Percentiles rank a stretch among this genome's conserved stretches.
These are phyloP conservation scores for Mycocentrospora acerina DNA, from an alignment of 2,329 filamentous ascomycete genomes.

Conservation along the genomic window DNA sequence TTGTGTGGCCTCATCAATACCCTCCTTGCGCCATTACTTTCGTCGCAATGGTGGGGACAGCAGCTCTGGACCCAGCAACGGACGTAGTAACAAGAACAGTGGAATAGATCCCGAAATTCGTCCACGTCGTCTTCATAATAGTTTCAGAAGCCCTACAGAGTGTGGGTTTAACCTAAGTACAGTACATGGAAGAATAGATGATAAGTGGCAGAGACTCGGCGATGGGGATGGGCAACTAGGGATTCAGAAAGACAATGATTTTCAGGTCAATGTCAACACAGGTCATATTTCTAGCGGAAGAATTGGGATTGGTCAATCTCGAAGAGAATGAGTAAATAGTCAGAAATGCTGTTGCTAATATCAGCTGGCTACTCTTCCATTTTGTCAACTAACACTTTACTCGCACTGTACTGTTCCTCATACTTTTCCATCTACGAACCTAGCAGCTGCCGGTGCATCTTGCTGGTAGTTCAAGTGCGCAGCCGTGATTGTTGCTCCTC, in stretches of 20 bases:
- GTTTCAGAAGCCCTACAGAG: conserved; percentile 13
- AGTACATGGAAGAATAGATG: conserved; percentile 13
- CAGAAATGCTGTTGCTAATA: too few species aligned
- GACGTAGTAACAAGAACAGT: conserved; percentile 7
- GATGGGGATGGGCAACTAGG: conserved; percentile 15
- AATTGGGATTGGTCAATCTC: too few species aligned
- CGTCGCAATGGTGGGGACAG: conserved; percentile 7
- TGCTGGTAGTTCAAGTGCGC: conserved; percentile 18
- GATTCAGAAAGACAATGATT: too few species aligned
- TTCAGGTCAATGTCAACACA: too few species aligned
- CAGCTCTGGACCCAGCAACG: conserved; percentile 13
- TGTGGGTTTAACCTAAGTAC: conserved; percentile 14
- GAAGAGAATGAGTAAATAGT: too few species aligned
- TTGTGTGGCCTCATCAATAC: conserved; percentile 21
- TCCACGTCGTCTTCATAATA: conserved; percentile 7
- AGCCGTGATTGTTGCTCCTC: conserved; percentile 7
- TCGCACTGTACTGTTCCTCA: too few species aligned
- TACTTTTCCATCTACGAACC: conserved; percentile 11
- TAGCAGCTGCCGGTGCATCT: conserved; percentile 12
- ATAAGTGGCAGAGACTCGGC: conserved; percentile 19
- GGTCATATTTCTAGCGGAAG: too few species aligned
- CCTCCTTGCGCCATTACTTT: conserved; percentile 20
- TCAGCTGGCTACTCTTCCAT: too few species aligned
- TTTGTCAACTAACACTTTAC: too few species aligned
- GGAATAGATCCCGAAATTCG: conserved; percentile 10